Evolutionary conservation across 306 rosid species (phyloP).

Genomic region (Pachyrhizus erosus): DNA sequence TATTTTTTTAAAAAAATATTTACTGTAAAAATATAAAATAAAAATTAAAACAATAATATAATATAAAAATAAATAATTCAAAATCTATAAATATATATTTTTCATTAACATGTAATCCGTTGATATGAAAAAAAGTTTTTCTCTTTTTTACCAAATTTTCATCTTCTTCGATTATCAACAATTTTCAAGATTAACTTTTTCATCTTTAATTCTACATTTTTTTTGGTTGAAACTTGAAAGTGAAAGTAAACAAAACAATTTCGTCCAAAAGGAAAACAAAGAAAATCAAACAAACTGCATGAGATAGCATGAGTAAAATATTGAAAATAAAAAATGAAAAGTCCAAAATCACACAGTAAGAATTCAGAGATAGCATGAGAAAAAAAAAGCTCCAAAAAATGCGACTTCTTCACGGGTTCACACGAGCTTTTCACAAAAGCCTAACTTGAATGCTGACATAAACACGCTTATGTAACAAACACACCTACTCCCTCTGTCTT

Average conservation of each 20-base stretch:
- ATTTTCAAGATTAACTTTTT: neutral
- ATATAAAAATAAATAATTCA: neutral
- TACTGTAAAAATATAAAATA: too few species aligned
- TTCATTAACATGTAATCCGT: neutral
- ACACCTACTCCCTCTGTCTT: neutral
- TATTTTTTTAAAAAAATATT: too few species aligned
- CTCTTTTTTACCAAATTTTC: neutral
- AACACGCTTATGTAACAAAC: neutral
- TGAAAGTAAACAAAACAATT: neutral
- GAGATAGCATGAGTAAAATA: neutral
- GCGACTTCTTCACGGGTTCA: slow-evolving; percentile 49
- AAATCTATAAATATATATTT: neutral
- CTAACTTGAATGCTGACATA: slow-evolving; percentile 11
- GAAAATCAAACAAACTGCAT: neutral
- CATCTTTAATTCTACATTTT: neutral
- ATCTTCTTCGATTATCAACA: neutral
- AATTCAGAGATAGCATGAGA: slow-evolving; percentile 17
- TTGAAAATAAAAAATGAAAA: neutral
- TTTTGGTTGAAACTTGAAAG: neutral
- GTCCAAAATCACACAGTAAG: neutral
- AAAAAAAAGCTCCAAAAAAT: slow-evolving; percentile 26
- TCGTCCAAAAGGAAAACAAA: neutral
- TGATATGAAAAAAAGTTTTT: neutral
- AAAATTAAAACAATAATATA: too few species aligned
- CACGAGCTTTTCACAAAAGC: slow-evolving; percentile 39